phyloP scores from a whole-genome alignment of 805 yeast genomes.

The Isabelozyma pseudorhagii region DNA sequence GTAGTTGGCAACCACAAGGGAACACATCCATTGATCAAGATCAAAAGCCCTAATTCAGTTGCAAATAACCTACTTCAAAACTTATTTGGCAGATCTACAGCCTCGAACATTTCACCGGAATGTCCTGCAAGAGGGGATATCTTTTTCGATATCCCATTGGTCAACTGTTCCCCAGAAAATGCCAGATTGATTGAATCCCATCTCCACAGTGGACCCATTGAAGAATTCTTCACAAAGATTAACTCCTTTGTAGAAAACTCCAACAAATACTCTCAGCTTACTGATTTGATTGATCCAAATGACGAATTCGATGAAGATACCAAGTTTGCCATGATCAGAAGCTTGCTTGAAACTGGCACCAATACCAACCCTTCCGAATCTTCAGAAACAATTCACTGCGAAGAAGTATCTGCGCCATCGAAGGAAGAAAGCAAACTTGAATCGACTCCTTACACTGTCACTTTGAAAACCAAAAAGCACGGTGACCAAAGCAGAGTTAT shows the following conservation, averaged over 20 bases:
- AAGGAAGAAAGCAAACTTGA: not conserved
- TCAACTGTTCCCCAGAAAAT: conserved; percentile 13
- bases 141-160: conserved; percentile 23
- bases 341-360: conserved; percentile 11
- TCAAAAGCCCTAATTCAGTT: conserved; percentile 12
- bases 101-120: not conserved
- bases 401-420: not conserved
- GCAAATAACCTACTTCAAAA: conserved; percentile 1
- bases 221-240: conserved; percentile 13
- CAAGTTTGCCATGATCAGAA: conserved; percentile 20
- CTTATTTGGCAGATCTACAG: not conserved
- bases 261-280: conserved; percentile 20
- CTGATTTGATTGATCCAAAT: conserved; percentile 7
- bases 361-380: not conserved
- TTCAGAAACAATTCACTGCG: not conserved
- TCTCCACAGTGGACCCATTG: conserved; percentile 11
- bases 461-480: conserved; percentile 13
- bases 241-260: conserved; percentile 16
- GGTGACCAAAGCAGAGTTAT: conserved; percentile 15
- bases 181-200: conserved; percentile 13
- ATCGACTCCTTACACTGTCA: conserved; percentile 1
- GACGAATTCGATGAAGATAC: conserved; percentile 14
- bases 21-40: conserved; percentile 29
- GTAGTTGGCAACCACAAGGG: conserved; percentile 16
- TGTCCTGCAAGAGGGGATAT: conserved; percentile 9